Percentiles rank a stretch among this genome's conserved stretches.
phyloP scores from a whole-genome alignment of 164 flowering plant genomes.

The Euptelea pleiosperma region DNA sequence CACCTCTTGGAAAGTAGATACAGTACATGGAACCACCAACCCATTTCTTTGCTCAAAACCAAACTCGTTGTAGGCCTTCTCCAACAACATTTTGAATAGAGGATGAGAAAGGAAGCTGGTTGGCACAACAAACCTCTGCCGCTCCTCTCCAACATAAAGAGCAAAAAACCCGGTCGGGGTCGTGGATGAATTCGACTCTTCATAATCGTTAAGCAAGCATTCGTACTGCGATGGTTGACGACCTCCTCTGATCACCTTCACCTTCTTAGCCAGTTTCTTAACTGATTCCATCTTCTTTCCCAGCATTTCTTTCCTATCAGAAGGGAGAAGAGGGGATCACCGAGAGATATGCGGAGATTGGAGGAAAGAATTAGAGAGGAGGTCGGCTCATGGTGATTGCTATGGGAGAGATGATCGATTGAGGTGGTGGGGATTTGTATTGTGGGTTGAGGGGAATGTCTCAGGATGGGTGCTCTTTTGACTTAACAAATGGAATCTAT shows the following conservation, averaged over 20 bases:
- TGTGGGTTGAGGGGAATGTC: conserved; percentile 11
- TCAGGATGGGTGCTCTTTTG: conserved; percentile 5
- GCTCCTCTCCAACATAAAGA: conserved; percentile 73
- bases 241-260: conserved; percentile 15
- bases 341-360: background rate
- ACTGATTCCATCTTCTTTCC: conserved; percentile 29
- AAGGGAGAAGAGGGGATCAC: background rate
- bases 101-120: conserved; percentile 74
- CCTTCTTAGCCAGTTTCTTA: conserved; percentile 29
- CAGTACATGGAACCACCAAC: conserved; percentile 74
- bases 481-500: conserved; percentile 2
- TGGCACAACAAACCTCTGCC: conserved; percentile 67
- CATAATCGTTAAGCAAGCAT: conserved; percentile 9
- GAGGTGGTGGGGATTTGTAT: conserved; percentile 3
- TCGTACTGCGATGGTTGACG: conserved; percentile 15
- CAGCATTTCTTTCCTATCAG: conserved; percentile 12
- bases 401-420: conserved; percentile 3
- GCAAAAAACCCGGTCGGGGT: conserved; percentile 67
- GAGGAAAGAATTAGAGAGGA: background rate
- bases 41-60: conserved; percentile 64
- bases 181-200: conserved; percentile 14
- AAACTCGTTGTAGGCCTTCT: conserved; percentile 69
- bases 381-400: background rate
- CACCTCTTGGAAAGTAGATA: conserved; percentile 62
- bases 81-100: conserved; percentile 79